phyloP scores from a whole-genome alignment of 352 stramenopile species.

The Phytophthora niederhauseri region DNA sequence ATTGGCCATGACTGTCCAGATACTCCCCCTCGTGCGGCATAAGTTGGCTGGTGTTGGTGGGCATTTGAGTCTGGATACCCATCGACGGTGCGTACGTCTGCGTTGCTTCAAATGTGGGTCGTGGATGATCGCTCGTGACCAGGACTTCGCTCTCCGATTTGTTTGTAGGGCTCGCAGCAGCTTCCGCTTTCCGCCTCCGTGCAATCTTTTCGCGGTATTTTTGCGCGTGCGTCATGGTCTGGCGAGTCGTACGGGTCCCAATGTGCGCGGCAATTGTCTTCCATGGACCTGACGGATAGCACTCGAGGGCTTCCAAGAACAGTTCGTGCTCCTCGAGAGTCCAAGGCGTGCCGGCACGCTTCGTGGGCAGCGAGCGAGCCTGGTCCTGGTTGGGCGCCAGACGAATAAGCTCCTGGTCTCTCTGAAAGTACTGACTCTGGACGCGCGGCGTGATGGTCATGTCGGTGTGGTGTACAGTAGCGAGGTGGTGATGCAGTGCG shows the following conservation, averaged over 20 bases:
- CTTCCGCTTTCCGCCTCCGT: constrained; percentile 41
- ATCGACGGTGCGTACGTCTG: constrained; percentile 13
- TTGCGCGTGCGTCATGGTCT: constrained; percentile 59
- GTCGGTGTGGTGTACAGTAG: constrained; percentile 7
- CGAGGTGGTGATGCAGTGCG: constrained; percentile 15
- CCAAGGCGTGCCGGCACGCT: constrained; percentile 39
- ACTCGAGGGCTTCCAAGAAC: constrained; percentile 44
- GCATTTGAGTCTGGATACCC: constrained; percentile 3
- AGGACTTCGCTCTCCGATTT: constrained; percentile 23
- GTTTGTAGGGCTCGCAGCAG: constrained; percentile 27
- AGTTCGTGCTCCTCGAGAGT: constrained; percentile 44
- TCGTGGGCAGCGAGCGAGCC: constrained; percentile 35
- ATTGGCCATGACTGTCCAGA: constrained; percentile 37
- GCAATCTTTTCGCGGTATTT: constrained; percentile 61
- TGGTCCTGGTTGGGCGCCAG: constrained; percentile 42
- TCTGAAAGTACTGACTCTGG: constrained; percentile 47
- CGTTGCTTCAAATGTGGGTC: constrained; percentile 11
- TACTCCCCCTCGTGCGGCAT: constrained; percentile 25
- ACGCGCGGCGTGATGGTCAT: constrained; percentile 47
- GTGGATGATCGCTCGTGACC: constrained; percentile 20
- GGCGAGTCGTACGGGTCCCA: constrained; percentile 57
- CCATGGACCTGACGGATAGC: constrained; percentile 43
- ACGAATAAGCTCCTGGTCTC: constrained; percentile 45
- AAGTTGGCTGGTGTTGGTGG: constrained; percentile 8
- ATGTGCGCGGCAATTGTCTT: constrained; percentile 56